Conservation (phyloP, 2,329 filamentous ascomycete genomes). For the Tolypocladium tropicale region DNA sequence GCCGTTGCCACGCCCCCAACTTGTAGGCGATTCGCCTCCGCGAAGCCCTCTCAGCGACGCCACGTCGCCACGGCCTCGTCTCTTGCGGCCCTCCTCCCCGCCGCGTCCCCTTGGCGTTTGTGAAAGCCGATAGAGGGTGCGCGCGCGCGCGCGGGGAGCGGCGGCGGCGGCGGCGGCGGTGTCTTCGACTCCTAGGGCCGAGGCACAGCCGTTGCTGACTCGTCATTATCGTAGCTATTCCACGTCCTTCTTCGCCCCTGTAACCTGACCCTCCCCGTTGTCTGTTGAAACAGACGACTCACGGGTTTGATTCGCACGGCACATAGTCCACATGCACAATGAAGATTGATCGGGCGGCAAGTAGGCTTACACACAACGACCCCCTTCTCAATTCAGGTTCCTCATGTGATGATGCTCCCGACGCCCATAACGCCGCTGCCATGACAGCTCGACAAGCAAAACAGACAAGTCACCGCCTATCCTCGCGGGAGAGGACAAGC, state of each 20-base stretch:
- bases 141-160: too few species aligned
- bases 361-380: not conserved
- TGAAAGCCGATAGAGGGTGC: too few species aligned
- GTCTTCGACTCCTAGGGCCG: not conserved
- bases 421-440: slow-evolving; percentile 23
- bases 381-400: slow-evolving; percentile 14
- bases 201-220: not conserved
- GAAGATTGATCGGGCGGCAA: too few species aligned
- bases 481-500: slow-evolving; percentile 1
- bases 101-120: not conserved
- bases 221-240: not conserved
- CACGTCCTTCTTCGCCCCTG: not conserved
- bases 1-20: not conserved
- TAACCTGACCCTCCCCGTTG: not conserved
- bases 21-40: not conserved
- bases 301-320: not conserved
- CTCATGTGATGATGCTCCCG: slow-evolving; percentile 16
- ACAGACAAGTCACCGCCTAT: slow-evolving; percentile 3
- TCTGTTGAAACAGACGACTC: too few species aligned
- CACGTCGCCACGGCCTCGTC: not conserved
- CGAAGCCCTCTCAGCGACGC: not conserved
- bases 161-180: not conserved
- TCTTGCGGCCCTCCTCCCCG: not conserved
- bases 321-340: not conserved
- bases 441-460: slow-evolving; percentile 11